Evolutionary conservation across 192 early-diverging fungal genomes (phyloP).

Genomic region (Glomus cerebriforme): DNA sequence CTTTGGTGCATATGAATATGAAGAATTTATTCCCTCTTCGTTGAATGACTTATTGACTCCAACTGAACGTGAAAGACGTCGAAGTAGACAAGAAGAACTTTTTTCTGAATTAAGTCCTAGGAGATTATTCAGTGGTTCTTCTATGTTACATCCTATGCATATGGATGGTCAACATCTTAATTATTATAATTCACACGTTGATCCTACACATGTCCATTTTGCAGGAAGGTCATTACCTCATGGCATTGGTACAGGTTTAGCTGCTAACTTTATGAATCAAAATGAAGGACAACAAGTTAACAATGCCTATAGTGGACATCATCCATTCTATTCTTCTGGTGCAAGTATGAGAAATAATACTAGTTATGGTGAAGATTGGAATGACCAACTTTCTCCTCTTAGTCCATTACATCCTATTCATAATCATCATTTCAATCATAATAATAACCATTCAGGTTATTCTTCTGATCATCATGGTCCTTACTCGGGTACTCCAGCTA

Average conservation of each 20-base stretch:
- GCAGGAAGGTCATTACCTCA: conserved; percentile 21
- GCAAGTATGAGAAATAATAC: conserved; percentile 5
- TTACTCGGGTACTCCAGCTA: conserved; percentile 7
- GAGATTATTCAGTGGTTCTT: conserved; percentile 2
- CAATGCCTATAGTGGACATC: background rate
- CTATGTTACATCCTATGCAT: conserved; percentile 14
- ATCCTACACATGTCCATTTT: conserved; percentile 33
- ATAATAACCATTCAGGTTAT: background rate
- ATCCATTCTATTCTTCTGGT: background rate
- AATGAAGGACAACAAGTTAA: conserved; percentile 10
- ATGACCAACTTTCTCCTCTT: background rate
- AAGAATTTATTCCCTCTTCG: conserved; percentile 53
- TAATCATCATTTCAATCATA: background rate
- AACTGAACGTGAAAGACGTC: conserved; percentile 45
- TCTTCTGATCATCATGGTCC: background rate
- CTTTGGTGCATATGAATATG: conserved; percentile 33
- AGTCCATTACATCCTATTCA: conserved; percentile 3
- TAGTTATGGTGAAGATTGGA: background rate
- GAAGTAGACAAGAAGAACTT: conserved; percentile 46
- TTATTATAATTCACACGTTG: conserved; percentile 3
- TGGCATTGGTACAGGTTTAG: conserved; percentile 1
- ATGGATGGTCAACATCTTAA: background rate
- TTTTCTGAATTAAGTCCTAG: conserved; percentile 7
- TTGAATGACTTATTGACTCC: conserved; percentile 57
- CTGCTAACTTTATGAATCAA: conserved; percentile 20